Base-by-base conservation (phyloP, 106 monocot genomes). In the Apostasia shenzhenica region DNA sequence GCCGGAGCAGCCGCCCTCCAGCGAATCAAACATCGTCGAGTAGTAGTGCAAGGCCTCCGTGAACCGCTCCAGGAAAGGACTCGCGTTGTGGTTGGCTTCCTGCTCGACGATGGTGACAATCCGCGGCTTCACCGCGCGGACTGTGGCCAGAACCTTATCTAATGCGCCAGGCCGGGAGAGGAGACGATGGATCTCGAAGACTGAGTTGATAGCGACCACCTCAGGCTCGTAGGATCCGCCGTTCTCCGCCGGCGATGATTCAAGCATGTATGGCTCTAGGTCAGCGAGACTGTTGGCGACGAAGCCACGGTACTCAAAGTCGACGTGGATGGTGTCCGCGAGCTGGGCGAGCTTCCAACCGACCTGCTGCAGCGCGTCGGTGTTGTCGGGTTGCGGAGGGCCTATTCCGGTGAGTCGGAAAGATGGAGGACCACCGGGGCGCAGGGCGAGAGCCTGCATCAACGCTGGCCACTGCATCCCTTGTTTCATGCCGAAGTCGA, bases 381-480 rank as follows among this genome's bases (percentile, higher is more conserved):
- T 66, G 76, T 84, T 82, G 63, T 95, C 88, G 1, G 85, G 82
- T 74, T 89, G 88, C 14, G 86, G 84, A 0, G 88, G 91, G 50
- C 92, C 88, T 61, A 97, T 80, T 4, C 89, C 92, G 8, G 95
- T 97, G 49, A 97, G 86, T 6, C 86, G 82, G 79, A 97, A 92
- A 3, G 84, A 78, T 0, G 94, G 94, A 0, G 94, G 94, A 0
- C 90, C 94, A 3, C 82, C 94, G 1, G 91, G 92, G 3, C 92
- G 86, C 49, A 97, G 89, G 1, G 95, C 86, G 39, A 92, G 84
- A 8, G 92, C 95, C 63, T 97, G 95, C 74, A 97, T 75, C 0
- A 97, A 79, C 5, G 95, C 89, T 0, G 92, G 95, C 95, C 95
- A 97, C 73, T 97, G 95, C 89, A 89, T 82, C 56, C 95, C 95